Conservation (phyloP, 2,329 filamentous ascomycete species). For the Trichoderma polysporum region DNA sequence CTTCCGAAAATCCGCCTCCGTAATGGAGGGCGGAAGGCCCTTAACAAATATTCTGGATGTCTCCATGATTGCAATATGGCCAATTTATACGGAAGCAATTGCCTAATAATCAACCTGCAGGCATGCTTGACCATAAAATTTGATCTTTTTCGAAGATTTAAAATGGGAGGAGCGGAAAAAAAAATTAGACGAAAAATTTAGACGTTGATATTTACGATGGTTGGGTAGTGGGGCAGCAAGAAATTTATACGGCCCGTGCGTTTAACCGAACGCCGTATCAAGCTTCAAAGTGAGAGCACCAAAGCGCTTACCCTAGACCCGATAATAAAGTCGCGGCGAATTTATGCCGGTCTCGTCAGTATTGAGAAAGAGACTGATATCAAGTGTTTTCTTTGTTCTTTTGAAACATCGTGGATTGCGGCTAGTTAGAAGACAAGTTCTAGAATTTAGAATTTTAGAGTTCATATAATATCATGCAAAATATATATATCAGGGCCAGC, state of each 20-base stretch:
- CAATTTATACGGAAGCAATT: background rate
- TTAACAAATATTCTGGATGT: conserved; percentile 75
- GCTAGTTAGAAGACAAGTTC: no score
- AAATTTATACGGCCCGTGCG: conserved; percentile 20
- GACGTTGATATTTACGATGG: conserved; percentile 5
- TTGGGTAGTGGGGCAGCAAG: conserved; percentile 16
- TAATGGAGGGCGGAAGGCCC: conserved; percentile 81
- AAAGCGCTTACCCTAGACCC: conserved; percentile 3
- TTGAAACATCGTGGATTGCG: no score
- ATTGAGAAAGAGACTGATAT: background rate
- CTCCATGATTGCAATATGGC: conserved; percentile 40
- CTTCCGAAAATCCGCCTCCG: conserved; percentile 80
- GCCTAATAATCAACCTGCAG: background rate
- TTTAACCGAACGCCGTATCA: conserved; percentile 8
- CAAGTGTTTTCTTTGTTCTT: no score
- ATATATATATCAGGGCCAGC: no score
- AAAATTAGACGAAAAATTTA: conserved; percentile 1
- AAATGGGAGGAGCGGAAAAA: conserved; percentile 10
- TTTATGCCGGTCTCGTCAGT: background rate
- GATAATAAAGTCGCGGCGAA: background rate
- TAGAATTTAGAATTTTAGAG: no score
- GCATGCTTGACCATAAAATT: background rate
- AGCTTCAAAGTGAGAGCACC: background rate
- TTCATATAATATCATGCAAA: no score
- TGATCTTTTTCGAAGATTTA: background rate